Evolutionary conservation across 306 rosid genomes (phyloP).

Genomic region (Quillaja saponaria): DNA sequence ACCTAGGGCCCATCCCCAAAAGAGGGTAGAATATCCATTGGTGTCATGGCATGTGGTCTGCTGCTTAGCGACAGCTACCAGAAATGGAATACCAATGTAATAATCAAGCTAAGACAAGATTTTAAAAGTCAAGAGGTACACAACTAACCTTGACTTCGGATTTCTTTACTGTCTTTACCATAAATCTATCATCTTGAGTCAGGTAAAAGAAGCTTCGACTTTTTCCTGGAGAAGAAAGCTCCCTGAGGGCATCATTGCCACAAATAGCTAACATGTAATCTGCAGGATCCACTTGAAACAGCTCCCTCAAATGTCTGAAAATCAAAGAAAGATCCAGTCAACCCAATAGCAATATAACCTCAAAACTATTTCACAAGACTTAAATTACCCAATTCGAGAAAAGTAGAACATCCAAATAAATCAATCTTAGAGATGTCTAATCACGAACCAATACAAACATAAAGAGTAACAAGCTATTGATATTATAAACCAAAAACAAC

Average conservation of each 20-base stretch:
- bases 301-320: constrained; percentile 80
- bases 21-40: constrained; percentile 6
- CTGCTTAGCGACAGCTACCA: not conserved
- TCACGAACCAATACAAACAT: not conserved
- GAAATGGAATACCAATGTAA: not conserved
- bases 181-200: constrained; percentile 92
- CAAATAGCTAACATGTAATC: constrained; percentile 97
- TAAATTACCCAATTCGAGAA: not conserved
- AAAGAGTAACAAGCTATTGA: not conserved
- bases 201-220: constrained; percentile 93
- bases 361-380: not conserved
- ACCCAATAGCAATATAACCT: constrained; percentile 4
- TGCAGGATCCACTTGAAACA: constrained; percentile 85
- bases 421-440: not conserved
- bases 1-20: constrained; percentile 5
- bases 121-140: constrained; percentile 24
- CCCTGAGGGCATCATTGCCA: constrained; percentile 86
- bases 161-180: constrained; percentile 94
- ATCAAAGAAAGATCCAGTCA: constrained; percentile 8
- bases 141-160: constrained; percentile 91
- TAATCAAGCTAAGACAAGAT: constrained; percentile 5
- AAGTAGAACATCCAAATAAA: not conserved
- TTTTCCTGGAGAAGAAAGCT: constrained; percentile 96
- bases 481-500: not conserved
- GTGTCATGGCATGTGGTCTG: not conserved